Evolutionary conservation across 495 filamentous ascomycete species (phyloP).

Genomic region (Stereocaulon alpinum): DNA sequence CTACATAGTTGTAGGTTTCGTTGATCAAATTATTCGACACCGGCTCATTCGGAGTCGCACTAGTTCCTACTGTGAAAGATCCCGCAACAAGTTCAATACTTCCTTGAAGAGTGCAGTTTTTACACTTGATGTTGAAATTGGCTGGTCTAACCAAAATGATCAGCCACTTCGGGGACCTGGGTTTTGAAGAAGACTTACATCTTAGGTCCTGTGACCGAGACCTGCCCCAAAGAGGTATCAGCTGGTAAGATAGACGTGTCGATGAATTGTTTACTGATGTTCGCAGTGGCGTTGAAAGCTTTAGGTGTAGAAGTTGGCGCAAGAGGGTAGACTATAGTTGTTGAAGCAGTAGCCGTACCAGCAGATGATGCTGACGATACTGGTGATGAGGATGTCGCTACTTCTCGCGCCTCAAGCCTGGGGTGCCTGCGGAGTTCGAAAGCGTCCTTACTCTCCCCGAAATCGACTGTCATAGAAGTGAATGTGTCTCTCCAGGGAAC

Average conservation of each 20-base stretch:
- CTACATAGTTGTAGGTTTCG: conserved; percentile 18
- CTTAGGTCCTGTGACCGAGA: conserved; percentile 8
- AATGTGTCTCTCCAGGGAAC: conserved; percentile 18
- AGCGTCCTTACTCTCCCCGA: conserved; percentile 14
- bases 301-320: conserved; percentile 14
- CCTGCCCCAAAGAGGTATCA: conserved; percentile 1
- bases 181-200: conserved; percentile 1
- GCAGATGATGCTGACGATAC: neutral
- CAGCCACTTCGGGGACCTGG: too few species aligned
- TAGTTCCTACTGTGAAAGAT: conserved; percentile 15
- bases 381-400: neutral
- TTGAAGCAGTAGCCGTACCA: conserved; percentile 3
- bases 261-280: conserved; percentile 10
- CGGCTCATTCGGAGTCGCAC: neutral
- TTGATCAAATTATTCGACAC: conserved; percentile 7
- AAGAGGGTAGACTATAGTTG: conserved; percentile 1
- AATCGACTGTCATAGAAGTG: conserved; percentile 18
- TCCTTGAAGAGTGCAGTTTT: conserved; percentile 26
- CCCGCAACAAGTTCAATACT: conserved; percentile 24
- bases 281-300: conserved; percentile 5
- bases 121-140: conserved; percentile 24
- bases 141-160: conserved; percentile 5
- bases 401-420: conserved; percentile 13
- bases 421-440: conserved; percentile 5
- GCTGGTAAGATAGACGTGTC: conserved; percentile 20